Conservation (phyloP, 768 basidiomycete species). For the Leccinellum luteum region DNA sequence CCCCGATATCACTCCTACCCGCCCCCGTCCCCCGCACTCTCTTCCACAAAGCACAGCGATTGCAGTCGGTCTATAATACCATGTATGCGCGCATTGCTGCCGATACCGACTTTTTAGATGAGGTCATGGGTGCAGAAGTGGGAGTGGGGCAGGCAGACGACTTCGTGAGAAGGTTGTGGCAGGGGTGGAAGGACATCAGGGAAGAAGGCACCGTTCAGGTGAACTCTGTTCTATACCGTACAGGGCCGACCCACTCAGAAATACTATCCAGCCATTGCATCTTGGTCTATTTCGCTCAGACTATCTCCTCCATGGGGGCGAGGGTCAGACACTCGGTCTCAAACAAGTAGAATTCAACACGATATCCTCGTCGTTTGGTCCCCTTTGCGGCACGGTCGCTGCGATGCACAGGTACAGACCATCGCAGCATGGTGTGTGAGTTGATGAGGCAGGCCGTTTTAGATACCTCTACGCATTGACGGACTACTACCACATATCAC, state of each 20-base stretch:
- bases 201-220: conserved; percentile 63
- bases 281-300: conserved; percentile 94
- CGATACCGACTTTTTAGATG: conserved; percentile 77
- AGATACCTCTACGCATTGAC: conserved; percentile 72
- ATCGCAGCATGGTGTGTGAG: too few relatives aligned
- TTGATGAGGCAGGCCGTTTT: background rate
- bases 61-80: conserved; percentile 80
- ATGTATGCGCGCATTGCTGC: conserved; percentile 83
- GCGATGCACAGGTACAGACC: conserved; percentile 78
- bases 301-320: conserved; percentile 75
- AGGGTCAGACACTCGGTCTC: conserved; percentile 39
- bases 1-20: conserved; percentile 86
- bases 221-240: background rate
- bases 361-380: conserved; percentile 88
- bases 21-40: conserved; percentile 76
- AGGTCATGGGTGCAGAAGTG: conserved; percentile 73
- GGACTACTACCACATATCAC: conserved; percentile 60
- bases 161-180: conserved; percentile 86
- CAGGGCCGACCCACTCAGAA: conserved; percentile 1
- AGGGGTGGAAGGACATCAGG: conserved; percentile 74
- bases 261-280: conserved; percentile 60
- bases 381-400: conserved; percentile 64
- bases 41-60: conserved; percentile 58
- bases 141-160: conserved; percentile 83
- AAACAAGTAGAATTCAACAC: conserved; percentile 99